These are phyloP conservation scores for Podila clonocystis DNA, from an alignment of 192 early-diverging fungal species.

Conservation along the genomic window DNA sequence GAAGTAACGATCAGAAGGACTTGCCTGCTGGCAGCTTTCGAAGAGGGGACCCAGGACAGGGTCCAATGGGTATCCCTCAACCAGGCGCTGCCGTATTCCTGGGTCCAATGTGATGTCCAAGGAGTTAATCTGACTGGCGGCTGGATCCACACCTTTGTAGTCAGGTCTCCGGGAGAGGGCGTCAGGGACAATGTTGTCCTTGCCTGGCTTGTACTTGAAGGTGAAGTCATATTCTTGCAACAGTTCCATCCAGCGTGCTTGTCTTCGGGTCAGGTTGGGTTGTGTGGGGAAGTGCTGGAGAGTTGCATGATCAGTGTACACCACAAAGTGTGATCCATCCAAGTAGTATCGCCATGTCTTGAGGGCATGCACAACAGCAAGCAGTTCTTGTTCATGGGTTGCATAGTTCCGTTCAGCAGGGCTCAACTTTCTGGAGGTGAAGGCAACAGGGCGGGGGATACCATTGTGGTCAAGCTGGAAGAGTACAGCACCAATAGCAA, in stretches of 20 bases:
- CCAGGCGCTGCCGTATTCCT: conserved; percentile 1
- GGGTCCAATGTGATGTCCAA: background rate
- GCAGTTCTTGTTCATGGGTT: background rate
- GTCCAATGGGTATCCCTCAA: conserved; percentile 4
- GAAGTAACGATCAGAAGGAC: background rate
- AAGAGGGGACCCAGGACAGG: conserved; percentile 5
- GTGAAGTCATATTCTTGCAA: conserved; percentile 14
- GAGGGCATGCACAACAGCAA: conserved; percentile 5
- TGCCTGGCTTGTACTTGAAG: conserved; percentile 25
- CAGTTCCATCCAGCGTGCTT: conserved; percentile 25
- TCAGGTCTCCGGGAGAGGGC: conserved; percentile 21
- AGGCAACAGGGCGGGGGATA: background rate
- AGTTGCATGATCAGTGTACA: conserved; percentile 52
- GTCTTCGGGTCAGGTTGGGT: conserved; percentile 18
- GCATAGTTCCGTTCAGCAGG: background rate
- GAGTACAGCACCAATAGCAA: too few species aligned
- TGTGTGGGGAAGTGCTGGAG: conserved; percentile 49
- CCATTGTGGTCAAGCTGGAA: background rate
- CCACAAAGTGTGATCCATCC: conserved; percentile 19
- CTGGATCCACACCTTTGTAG: background rate
- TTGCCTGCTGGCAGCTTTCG: conserved; percentile 1
- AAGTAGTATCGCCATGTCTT: conserved; percentile 50
- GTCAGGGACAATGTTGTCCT: conserved; percentile 40
- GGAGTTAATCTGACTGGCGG: background rate
- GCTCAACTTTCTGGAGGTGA: background rate